phyloP scores from a whole-genome alignment of 495 filamentous ascomycete genomes.

The Aspergillus homomorphus region DNA sequence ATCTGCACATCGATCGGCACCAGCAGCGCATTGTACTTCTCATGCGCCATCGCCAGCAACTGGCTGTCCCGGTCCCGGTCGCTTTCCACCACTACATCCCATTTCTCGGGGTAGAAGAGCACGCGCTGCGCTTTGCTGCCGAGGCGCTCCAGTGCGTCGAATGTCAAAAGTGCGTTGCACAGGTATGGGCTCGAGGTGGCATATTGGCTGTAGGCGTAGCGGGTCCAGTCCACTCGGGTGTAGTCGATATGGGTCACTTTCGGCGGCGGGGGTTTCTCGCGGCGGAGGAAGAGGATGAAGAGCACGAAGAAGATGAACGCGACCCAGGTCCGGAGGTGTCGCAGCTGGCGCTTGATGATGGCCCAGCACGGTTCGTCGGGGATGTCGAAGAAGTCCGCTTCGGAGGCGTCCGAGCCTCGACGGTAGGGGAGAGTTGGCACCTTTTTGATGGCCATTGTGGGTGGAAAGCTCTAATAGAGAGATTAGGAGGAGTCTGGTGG shows the following conservation, averaged over 20 bases:
- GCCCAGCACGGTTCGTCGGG: slow-evolving; percentile 34
- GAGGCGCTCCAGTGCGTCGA: slow-evolving; percentile 58
- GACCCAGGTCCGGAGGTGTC: slow-evolving; percentile 39
- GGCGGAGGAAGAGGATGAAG: slow-evolving; percentile 32
- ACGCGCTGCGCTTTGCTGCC: slow-evolving; percentile 63
- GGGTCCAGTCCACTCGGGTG: slow-evolving; percentile 54
- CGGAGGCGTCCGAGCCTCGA: slow-evolving; percentile 34
- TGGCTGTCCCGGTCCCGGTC: slow-evolving; percentile 48
- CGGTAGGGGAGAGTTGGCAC: slow-evolving; percentile 29
- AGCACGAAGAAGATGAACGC: slow-evolving; percentile 29
- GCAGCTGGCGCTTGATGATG: slow-evolving; percentile 36
- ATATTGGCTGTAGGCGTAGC: slow-evolving; percentile 69
- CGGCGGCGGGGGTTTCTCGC: slow-evolving; percentile 23
- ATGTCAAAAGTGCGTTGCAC: slow-evolving; percentile 75
- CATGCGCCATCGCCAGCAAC: slow-evolving; percentile 56
- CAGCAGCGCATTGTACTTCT: slow-evolving; percentile 59
- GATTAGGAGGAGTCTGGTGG: not conserved
- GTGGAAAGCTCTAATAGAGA: slow-evolving; percentile 9
- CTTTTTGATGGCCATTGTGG: slow-evolving; percentile 20
- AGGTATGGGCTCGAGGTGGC: slow-evolving; percentile 66
- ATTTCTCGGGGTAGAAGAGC: slow-evolving; percentile 62
- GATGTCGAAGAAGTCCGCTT: slow-evolving; percentile 46
- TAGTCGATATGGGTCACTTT: slow-evolving; percentile 37
- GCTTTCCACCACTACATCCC: slow-evolving; percentile 42
- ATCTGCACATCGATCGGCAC: slow-evolving; percentile 58